Evolutionary conservation across 768 basidiomycete genomes (phyloP).

Genomic region (Amanita fuliginea): DNA sequence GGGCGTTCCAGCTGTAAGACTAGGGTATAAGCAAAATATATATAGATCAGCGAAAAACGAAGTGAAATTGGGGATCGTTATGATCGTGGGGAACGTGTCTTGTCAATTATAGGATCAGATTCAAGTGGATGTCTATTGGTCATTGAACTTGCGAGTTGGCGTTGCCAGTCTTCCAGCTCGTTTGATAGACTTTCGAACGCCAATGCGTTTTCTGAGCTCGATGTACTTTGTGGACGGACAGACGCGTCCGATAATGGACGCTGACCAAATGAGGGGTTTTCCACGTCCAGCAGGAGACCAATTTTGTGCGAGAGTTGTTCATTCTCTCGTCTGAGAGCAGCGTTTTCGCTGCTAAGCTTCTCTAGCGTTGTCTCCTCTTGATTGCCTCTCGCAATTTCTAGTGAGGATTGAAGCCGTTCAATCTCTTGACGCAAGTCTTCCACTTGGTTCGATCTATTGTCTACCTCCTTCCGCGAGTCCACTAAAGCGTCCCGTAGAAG

Average conservation of each 20-base stretch:
- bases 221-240: conserved; percentile 55
- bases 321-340: conserved; percentile 71
- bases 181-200: conserved; percentile 71
- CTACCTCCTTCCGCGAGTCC: conserved; percentile 66
- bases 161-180: conserved; percentile 81
- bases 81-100: conserved; percentile 49
- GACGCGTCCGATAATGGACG: conserved; percentile 50
- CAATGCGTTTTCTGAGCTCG: conserved; percentile 73
- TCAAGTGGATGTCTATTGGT: conserved; percentile 62
- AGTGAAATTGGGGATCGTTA: conserved; percentile 19
- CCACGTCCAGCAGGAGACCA: conserved; percentile 77
- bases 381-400: conserved; percentile 65
- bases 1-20: conserved; percentile 26
- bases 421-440: conserved; percentile 78
- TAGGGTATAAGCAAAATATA: conserved; percentile 16
- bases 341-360: conserved; percentile 76
- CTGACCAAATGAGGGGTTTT: conserved; percentile 62
- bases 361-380: conserved; percentile 71
- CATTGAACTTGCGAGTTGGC: conserved; percentile 74
- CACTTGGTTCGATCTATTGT: conserved; percentile 63
- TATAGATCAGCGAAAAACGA: conserved; percentile 19
- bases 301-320: conserved; percentile 89
- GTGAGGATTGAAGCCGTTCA: conserved; percentile 60
- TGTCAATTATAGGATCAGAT: conserved; percentile 41
- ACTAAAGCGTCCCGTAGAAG: conserved; percentile 59